Evolutionary conservation across 2,329 filamentous ascomycete species (phyloP).

Genomic region (Xylaria sp.): DNA sequence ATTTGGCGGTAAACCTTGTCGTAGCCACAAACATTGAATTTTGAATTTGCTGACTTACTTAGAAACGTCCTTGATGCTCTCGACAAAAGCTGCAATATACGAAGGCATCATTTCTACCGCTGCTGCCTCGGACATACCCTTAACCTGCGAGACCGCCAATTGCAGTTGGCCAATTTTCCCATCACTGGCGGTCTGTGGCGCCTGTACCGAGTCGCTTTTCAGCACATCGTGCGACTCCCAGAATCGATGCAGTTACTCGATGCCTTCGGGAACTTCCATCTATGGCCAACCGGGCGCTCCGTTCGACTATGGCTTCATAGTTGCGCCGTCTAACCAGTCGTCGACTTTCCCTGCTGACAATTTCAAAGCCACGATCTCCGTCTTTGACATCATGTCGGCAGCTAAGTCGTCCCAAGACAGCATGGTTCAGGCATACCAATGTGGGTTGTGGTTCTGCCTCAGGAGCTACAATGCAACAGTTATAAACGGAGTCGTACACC

Average conservation of each 20-base stretch:
- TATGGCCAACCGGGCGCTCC: constrained; percentile 28
- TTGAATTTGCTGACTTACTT: not conserved
- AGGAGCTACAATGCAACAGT: constrained; percentile 41
- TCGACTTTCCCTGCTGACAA: constrained; percentile 23
- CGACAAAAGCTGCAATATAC: constrained; percentile 48
- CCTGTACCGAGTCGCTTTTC: constrained; percentile 34
- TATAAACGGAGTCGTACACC: constrained; percentile 38
- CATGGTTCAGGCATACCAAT: constrained; percentile 39
- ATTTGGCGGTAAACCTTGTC: constrained; percentile 6
- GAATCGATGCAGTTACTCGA: constrained; percentile 40
- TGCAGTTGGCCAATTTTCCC: constrained; percentile 47
- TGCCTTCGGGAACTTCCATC: constrained; percentile 40
- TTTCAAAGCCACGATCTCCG: constrained; percentile 42
- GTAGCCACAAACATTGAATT: not conserved
- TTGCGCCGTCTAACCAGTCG: constrained; percentile 37
- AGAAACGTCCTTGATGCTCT: constrained; percentile 39
- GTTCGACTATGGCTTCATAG: constrained; percentile 40
- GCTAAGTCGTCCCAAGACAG: constrained; percentile 33
- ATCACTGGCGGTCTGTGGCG: constrained; percentile 45
- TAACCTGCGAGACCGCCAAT: constrained; percentile 42
- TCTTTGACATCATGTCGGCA: constrained; percentile 45
- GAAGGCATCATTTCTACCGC: constrained; percentile 45
- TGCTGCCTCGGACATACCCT: constrained; percentile 36
- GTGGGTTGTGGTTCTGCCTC: constrained; percentile 47
- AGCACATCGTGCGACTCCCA: constrained; percentile 27